Evolutionary conservation across 2,329 filamentous ascomycete genomes (phyloP).

Genomic region (Aspergillus udagawae): DNA sequence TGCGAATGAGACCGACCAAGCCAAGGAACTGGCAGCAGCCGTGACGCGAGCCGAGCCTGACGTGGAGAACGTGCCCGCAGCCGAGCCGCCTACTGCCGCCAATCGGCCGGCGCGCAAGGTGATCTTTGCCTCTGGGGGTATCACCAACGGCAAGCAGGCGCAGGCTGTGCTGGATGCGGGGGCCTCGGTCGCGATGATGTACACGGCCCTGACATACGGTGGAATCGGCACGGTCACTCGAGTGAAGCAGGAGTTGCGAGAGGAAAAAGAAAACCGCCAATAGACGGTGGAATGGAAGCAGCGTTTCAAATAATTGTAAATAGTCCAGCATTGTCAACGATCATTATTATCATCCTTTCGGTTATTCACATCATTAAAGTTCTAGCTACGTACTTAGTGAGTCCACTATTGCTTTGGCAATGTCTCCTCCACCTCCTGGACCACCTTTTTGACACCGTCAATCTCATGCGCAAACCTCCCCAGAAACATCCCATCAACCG

Average conservation of each 20-base stretch:
- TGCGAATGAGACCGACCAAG: conserved; percentile 10
- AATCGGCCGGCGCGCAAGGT: conserved; percentile 55
- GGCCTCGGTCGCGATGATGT: conserved; percentile 86
- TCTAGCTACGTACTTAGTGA: background rate
- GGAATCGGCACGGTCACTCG: conserved; percentile 58
- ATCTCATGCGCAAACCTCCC: conserved; percentile 79
- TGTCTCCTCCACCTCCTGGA: conserved; percentile 62
- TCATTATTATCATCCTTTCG: background rate
- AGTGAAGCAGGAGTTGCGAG: conserved; percentile 47
- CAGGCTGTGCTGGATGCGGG: conserved; percentile 79
- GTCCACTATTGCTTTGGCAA: conserved; percentile 8
- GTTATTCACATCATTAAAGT: too few relatives aligned
- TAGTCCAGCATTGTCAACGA: background rate
- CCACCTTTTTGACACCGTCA: conserved; percentile 65
- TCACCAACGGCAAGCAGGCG: conserved; percentile 83
- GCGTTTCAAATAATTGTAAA: background rate
- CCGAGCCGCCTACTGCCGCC: conserved; percentile 13
- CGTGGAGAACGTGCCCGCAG: conserved; percentile 16
- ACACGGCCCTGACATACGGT: conserved; percentile 69
- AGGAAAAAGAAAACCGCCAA: conserved; percentile 26
- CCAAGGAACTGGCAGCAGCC: conserved; percentile 8
- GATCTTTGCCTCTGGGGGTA: conserved; percentile 90
- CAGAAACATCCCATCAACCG: conserved; percentile 75
- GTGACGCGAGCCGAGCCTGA: conserved; percentile 18
- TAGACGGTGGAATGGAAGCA: background rate